Evolutionary conservation across 305 asterid species (phyloP), one percentile per base, ranked within the genome.

Genomic region (Caryopteris hybrid): DNA sequence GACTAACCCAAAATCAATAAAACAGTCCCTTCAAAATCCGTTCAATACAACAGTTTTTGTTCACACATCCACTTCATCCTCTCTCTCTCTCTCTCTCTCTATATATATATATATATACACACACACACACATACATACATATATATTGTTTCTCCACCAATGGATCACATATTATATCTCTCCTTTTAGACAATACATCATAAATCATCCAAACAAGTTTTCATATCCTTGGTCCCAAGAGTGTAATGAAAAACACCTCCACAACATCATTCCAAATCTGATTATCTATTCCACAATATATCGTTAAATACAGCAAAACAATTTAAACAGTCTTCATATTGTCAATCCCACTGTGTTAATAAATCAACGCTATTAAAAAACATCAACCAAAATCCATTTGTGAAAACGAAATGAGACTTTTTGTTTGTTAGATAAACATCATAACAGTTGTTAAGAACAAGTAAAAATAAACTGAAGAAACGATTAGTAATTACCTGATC

Each of bases 401-500:
- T 38, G 16, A 48, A 48, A 46, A 56, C 54, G 2, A 55, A 42
- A 68, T 20, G n/a, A 54, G 58, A 56, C 27, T 75, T 65, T 45
- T 17, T 41, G 18, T 45, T 63, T 47, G 33, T 34, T 23, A 38
- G 16, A 61, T 53, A 61, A 64, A 50, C 68, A 66, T 53, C 21
- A 50, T 27, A 42, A 29, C 22, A 60, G 48, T 8, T 42, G 48
- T 38, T 46, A 16, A 48, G 54, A 61, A 36, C n/a, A 34, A 31
- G 13, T 36, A 33, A 39, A 22, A 38, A 69, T 25, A 60, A n/a
- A 57, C 55, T 51, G 23, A 54, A 17, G 73, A 52, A 46, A 50
- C 10, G 45, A 33, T 60, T 69, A 51, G 75, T 45, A 84, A 53
- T 87, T 78, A 89, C 97, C 97, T 94, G 97, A 78, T 94, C 99